Base-by-base conservation (phyloP, 306 rosid species). In the Cicer bijugum region DNA sequence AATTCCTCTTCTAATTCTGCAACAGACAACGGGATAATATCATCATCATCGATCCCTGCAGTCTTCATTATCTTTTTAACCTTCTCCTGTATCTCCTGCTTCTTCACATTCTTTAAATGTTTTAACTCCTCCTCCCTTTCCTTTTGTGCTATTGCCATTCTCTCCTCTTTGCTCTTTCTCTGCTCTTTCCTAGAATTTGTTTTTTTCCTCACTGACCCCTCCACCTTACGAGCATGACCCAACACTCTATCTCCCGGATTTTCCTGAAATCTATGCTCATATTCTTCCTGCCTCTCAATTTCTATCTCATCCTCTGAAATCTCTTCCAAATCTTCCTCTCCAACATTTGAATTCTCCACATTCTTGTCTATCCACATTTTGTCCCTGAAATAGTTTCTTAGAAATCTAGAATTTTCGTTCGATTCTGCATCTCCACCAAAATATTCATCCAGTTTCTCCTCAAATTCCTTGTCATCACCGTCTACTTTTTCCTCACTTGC, bases 71-170 rank as follows among this genome's bases (percentile, higher is more conserved):
- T 91, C 88, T 65, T 88, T 60, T 69, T 84, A 19, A 91, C 76
- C 85, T 80, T 91, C 53, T 91, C 95, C 9, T 81, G 82, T 50
- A 89, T 92, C 83, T 94, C 97, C 78, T 94, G 89, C 87, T 88
- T 91, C 88, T 91, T 94, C 87, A 89, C 80, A 85, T 94, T 94
- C 78, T 91, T 94, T 63, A 91, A 77, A 79, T 82, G 93, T 61
- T 90, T 91, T 87, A 94, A 75, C 76, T 94, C 99, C 86, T 89
- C 97, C 82, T 91, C 92, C 87, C 92, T 87, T 88, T 89, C 97
- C 75, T 84, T 75, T 82, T 81, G 87, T 6, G 88, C 91, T 67
- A 84, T 81, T 83, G 87, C 96, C 90, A 85, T 86, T 75, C 96
- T 89, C 85, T 94, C 96, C 73, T 94, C 95, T 84, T 91, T 94